Conservation (phyloP, 2,329 filamentous ascomycete genomes). For the Alternaria arborescens region DNA sequence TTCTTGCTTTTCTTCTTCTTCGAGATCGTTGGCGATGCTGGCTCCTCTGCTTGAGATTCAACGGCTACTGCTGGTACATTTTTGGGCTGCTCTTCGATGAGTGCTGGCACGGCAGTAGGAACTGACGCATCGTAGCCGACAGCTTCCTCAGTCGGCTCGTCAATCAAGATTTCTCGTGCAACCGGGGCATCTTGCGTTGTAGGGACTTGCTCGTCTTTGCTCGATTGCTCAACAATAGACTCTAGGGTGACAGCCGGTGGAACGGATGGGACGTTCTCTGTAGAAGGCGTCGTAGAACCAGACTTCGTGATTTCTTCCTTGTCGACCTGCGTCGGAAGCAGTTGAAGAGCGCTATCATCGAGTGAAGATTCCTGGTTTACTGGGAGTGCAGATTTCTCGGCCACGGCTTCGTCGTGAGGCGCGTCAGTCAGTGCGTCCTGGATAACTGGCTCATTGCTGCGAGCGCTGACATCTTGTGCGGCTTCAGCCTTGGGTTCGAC, state of each 20-base stretch:
- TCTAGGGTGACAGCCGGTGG: constrained; percentile 3
- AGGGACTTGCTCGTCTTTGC: neutral
- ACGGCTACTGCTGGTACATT: constrained; percentile 17
- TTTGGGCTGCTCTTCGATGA: constrained; percentile 6
- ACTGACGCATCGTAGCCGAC: neutral
- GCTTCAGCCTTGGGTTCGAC: constrained; percentile 4
- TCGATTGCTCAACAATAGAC: neutral
- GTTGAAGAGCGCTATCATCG: constrained; percentile 9
- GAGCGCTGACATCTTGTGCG: neutral
- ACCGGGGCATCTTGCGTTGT: neutral
- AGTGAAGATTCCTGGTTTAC: constrained; percentile 4
- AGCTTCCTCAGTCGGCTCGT: neutral
- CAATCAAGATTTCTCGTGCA: neutral
- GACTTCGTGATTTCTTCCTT: constrained; percentile 34
- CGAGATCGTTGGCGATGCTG: constrained; percentile 12
- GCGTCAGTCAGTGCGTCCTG: neutral
- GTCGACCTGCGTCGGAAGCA: constrained; percentile 24
- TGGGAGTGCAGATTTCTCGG: constrained; percentile 21
- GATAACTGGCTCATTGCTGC: neutral
- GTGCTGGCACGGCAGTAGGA: neutral
- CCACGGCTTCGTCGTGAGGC: constrained; percentile 8
- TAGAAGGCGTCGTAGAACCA: constrained; percentile 14
- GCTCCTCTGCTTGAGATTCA: constrained; percentile 16
- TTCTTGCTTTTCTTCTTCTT: constrained; percentile 41
- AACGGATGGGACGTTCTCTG: constrained; percentile 7